Percentiles rank a stretch among this genome's conserved stretches.
These are phyloP conservation scores for Pouteria glomerata DNA, from an alignment of 148 eudicot genomes.

Conservation along the genomic window DNA sequence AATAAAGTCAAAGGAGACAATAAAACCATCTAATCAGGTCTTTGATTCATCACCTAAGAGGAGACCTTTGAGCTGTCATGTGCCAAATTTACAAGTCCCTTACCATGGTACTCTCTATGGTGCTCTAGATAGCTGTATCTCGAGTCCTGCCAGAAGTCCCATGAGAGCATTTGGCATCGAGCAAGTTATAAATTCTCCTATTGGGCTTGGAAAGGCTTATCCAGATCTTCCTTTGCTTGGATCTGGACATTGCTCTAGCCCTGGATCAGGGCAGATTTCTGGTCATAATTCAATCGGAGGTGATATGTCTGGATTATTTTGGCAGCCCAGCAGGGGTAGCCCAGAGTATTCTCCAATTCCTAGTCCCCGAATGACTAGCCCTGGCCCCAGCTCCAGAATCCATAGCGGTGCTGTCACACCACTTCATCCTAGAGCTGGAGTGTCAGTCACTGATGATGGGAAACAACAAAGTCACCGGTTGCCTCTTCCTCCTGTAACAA, in stretches of 20 bases:
- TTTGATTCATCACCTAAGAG: slow-evolving; percentile 48
- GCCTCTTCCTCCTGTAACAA: slow-evolving; percentile 86
- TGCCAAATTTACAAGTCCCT: slow-evolving; percentile 70
- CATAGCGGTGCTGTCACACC: slow-evolving; percentile 99
- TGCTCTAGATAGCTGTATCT: slow-evolving; percentile 90
- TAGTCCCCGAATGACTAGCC: slow-evolving; percentile 92
- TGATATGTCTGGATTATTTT: slow-evolving; percentile 75
- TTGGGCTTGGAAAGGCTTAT: slow-evolving; percentile 62
- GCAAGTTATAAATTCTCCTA: slow-evolving; percentile 55
- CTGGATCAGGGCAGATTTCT: slow-evolving; percentile 95
- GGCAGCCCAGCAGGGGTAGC: slow-evolving; percentile 95
- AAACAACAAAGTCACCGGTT: slow-evolving; percentile 65
- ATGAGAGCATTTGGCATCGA: slow-evolving; percentile 65
- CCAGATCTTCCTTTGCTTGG: slow-evolving; percentile 75
- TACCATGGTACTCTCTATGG: slow-evolving; percentile 58
- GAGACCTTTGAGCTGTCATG: slow-evolving; percentile 57
- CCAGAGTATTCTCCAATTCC: slow-evolving; percentile 96
- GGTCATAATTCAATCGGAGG: slow-evolving; percentile 98
- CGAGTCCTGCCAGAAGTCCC: slow-evolving; percentile 97
- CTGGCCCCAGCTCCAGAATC: slow-evolving; percentile 92
- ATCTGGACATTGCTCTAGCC: slow-evolving; percentile 97
- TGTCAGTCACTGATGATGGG: slow-evolving; percentile 52
- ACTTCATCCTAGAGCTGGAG: slow-evolving; percentile 85
- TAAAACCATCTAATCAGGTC: slow-evolving; percentile 43
- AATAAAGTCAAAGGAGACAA: slow-evolving; percentile 36